Percentiles rank a stretch among this genome's conserved stretches.
These are phyloP conservation scores for Trypanosoma vivax DNA, from an alignment of 208 protist genomes.

Conservation along the genomic window DNA sequence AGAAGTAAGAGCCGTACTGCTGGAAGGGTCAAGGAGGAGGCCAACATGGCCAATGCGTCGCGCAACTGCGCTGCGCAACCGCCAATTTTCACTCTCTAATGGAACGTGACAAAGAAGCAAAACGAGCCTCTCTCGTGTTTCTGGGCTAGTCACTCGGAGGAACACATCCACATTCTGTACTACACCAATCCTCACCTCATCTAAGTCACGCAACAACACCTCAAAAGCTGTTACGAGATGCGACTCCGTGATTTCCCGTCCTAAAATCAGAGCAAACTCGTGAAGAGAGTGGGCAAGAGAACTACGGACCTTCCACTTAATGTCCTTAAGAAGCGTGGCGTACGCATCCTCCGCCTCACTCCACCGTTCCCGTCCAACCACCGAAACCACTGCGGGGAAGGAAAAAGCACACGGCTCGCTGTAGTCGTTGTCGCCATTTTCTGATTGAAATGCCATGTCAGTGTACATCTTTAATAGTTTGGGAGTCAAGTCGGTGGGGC, in stretches of 20 bases:
- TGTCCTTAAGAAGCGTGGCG: constrained; percentile 89
- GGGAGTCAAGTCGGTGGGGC: constrained; percentile 70
- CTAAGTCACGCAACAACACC: constrained; percentile 92
- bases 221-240: constrained; percentile 88
- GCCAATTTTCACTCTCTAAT: constrained; percentile 92
- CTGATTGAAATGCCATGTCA: constrained; percentile 88
- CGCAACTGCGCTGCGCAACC: constrained; percentile 88
- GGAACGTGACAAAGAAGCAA: constrained; percentile 69
- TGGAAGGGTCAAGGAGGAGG: constrained; percentile 54
- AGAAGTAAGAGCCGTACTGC: constrained; percentile 32
- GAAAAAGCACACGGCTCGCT: constrained; percentile 91
- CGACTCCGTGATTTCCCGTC: constrained; percentile 79
- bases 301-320: constrained; percentile 94
- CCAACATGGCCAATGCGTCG: constrained; percentile 79
- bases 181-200: constrained; percentile 93
- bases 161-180: constrained; percentile 83
- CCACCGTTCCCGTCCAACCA: constrained; percentile 82
- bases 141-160: constrained; percentile 50
- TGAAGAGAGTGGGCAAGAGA: constrained; percentile 93
- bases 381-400: constrained; percentile 91
- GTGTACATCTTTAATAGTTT: constrained; percentile 84
- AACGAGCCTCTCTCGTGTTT: constrained; percentile 64
- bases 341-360: constrained; percentile 88
- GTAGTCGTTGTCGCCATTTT: constrained; percentile 83
- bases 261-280: constrained; percentile 90